Evolutionary conservation across 2,329 filamentous ascomycete genomes (phyloP).

Genomic region (Fusarium avenaceum): DNA sequence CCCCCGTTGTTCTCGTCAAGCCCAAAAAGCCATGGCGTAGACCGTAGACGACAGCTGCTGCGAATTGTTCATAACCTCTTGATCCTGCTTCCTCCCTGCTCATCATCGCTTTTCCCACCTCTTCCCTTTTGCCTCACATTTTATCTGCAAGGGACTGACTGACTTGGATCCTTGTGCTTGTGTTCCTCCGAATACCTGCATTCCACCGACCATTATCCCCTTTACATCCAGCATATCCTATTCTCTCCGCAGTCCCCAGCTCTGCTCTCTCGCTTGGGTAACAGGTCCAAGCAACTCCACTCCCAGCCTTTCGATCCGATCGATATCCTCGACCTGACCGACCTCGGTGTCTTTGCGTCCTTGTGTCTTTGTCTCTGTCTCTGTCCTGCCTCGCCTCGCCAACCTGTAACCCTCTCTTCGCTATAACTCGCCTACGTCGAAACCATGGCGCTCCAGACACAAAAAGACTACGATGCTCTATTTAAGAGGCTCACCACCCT

Average conservation of each 20-base stretch:
- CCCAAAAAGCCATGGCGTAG: slow-evolving; percentile 8
- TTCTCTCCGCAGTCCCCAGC: not conserved
- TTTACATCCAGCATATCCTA: not conserved
- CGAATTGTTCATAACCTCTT: slow-evolving; percentile 35
- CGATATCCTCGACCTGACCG: slow-evolving; percentile 4
- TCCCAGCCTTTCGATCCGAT: slow-evolving; percentile 11
- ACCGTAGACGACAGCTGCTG: not conserved
- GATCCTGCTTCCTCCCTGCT: slow-evolving; percentile 32
- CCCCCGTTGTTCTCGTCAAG: slow-evolving; percentile 27
- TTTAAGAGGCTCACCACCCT: slow-evolving; percentile 68
- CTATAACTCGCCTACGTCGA: slow-evolving; percentile 22
- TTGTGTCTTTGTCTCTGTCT: slow-evolving; percentile 14
- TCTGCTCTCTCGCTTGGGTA: slow-evolving; percentile 15
- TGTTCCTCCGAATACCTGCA: slow-evolving; percentile 32
- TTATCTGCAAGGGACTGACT: slow-evolving; percentile 7
- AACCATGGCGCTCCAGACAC: slow-evolving; percentile 52
- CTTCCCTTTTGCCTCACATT: slow-evolving; percentile 4
- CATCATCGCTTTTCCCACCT: slow-evolving; percentile 9
- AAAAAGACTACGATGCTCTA: slow-evolving; percentile 55
- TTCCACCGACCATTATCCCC: slow-evolving; percentile 14
- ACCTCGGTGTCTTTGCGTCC: slow-evolving; percentile 15
- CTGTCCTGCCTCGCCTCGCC: slow-evolving; percentile 18
- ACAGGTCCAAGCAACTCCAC: slow-evolving; percentile 19
- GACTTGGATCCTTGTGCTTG: slow-evolving; percentile 16
- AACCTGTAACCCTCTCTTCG: slow-evolving; percentile 22